Conservation (phyloP, 2,329 filamentous ascomycete genomes). For the Colletotrichum agaves region DNA sequence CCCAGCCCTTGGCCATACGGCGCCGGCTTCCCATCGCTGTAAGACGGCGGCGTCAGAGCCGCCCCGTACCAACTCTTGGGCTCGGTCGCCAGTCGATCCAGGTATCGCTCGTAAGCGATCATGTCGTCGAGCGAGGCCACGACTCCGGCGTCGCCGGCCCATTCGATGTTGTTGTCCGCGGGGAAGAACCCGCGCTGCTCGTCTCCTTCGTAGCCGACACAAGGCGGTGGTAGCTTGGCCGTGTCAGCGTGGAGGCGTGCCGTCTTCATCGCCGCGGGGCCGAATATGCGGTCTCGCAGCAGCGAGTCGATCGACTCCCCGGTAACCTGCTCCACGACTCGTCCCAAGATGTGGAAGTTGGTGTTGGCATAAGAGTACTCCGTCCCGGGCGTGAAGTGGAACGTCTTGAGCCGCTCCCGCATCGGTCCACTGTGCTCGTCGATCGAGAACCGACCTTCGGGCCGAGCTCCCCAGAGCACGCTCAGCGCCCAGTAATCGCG, state of each 20-base stretch:
- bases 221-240: slow-evolving; percentile 50
- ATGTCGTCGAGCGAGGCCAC: slow-evolving; percentile 57
- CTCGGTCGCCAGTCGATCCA: slow-evolving; percentile 47
- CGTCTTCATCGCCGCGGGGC: slow-evolving; percentile 54
- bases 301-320: slow-evolving; percentile 48
- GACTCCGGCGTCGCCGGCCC: slow-evolving; percentile 57
- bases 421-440: slow-evolving; percentile 43
- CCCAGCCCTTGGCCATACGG: slow-evolving; percentile 51
- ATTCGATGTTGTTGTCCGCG: slow-evolving; percentile 54
- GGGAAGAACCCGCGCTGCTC: slow-evolving; percentile 49
- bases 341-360: slow-evolving; percentile 54
- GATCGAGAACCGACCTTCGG: slow-evolving; percentile 53
- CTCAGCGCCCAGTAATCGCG: slow-evolving; percentile 58
- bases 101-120: slow-evolving; percentile 55
- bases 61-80: slow-evolving; percentile 48
- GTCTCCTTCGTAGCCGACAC: slow-evolving; percentile 55
- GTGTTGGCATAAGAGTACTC: slow-evolving; percentile 56
- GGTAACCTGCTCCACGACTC: slow-evolving; percentile 51
- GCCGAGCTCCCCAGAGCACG: slow-evolving; percentile 53
- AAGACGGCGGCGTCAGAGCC: slow-evolving; percentile 23
- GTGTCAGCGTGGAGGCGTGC: slow-evolving; percentile 52
- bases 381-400: slow-evolving; percentile 55
- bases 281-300: slow-evolving; percentile 50
- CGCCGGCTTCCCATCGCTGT: slow-evolving; percentile 48
- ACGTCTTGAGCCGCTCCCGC: slow-evolving; percentile 46